These are phyloP conservation scores for Eragrostis tef DNA, from an alignment of 202 grass and related monocot species.

Conservation along the genomic window DNA sequence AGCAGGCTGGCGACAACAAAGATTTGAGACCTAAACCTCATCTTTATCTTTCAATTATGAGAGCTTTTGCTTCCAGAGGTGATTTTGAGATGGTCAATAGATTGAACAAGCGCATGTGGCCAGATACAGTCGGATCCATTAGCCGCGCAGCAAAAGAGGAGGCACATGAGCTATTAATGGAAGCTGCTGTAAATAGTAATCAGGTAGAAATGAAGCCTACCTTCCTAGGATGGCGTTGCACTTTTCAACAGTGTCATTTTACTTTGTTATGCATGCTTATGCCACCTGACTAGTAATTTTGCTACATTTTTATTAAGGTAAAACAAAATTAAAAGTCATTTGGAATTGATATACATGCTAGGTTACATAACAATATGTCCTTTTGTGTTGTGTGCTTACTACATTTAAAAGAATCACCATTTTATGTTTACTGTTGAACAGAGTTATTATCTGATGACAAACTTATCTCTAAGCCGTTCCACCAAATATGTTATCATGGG, in stretches of 20 bases:
- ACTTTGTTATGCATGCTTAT: constrained; percentile 20
- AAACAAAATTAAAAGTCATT: background rate
- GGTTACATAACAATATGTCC: constrained; percentile 1
- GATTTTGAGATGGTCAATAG: constrained; percentile 81
- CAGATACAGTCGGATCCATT: constrained; percentile 82
- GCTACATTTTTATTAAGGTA: constrained; percentile 9
- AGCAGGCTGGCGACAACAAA: constrained; percentile 66
- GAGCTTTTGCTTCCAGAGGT: constrained; percentile 74
- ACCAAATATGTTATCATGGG: background rate
- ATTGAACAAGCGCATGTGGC: constrained; percentile 73
- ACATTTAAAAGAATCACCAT: constrained; percentile 4
- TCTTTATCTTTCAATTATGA: constrained; percentile 91
- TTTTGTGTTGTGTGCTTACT: constrained; percentile 8
- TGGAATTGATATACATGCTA: constrained; percentile 13
- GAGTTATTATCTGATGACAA: constrained; percentile 23
- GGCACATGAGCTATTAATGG: constrained; percentile 85
- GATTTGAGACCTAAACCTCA: constrained; percentile 83
- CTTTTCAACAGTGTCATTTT: constrained; percentile 27
- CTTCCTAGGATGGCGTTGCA: background rate
- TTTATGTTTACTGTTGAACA: constrained; percentile 22
- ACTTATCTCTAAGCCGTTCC: background rate
- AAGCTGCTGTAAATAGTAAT: constrained; percentile 86
- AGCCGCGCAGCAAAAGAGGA: constrained; percentile 62
- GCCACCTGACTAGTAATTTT: constrained; percentile 21
- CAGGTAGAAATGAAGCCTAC: constrained; percentile 57